Base-by-base conservation (phyloP, 345 rosid genomes). In the Mallotus nudiflorus region DNA sequence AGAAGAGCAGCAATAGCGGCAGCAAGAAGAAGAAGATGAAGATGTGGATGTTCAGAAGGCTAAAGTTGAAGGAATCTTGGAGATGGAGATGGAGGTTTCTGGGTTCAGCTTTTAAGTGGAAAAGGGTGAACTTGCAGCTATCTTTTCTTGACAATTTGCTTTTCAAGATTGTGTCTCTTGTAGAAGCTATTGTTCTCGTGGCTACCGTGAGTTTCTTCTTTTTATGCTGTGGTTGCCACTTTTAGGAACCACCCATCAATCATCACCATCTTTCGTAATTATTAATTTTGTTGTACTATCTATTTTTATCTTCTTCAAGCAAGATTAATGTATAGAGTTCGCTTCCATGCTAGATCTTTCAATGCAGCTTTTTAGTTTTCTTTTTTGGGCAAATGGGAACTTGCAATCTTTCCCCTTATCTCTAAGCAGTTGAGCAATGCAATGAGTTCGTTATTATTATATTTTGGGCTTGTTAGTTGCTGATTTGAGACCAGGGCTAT, bases 81-180 rank as follows among this genome's bases (percentile, higher is more conserved):
- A 67, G 65, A 0, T 73, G 65, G 75, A 80, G 70, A 62, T 78
- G 65, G 80, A 85, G 61, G 78, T 73, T 70, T 16, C 18, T 78
- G 60, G 77, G 77, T 3, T 82, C 86, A 33, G 76, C 67, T 73
- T 83, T 80, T 62, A 84, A 73, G 67, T 77, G 81, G 84, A 84
- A 75, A 75, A 65, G 76, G 51, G 62, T 77, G 0, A 73, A 77
- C 62, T 18, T 84, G 27, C 79, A 73, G 56, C 29, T 80, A 7
- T 82, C 85, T 12, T 73, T 73, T 37, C 1, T 73, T 19, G 77
- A 73, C n/a, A 69, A 57, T 59, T 44, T 73, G 20, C 20, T 66
- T 25, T 66, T 73, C 66, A 73, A 66, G 66, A 39, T 73, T 29
- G 54, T 66, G 19, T 73, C 77, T 50, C 58, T 66, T 48, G 22